phyloP scores from a whole-genome alignment of 2,329 filamentous ascomycete genomes.

The Fusarium sp. region DNA sequence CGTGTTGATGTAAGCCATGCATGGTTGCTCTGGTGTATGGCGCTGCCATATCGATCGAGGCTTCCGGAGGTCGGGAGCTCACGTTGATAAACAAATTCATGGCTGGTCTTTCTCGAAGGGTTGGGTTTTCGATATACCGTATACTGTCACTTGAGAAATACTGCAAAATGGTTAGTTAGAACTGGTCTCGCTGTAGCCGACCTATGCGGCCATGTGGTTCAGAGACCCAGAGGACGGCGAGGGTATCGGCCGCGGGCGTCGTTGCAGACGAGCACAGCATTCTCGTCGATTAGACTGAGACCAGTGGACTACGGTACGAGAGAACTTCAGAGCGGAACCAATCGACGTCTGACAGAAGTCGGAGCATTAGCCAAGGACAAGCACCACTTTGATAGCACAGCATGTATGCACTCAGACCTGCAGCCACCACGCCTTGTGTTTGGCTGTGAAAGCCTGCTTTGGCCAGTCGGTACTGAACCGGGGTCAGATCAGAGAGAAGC shows the following conservation, averaged over 20 bases:
- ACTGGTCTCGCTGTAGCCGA: constrained; percentile 23
- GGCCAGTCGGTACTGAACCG: not conserved
- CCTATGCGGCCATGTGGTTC: constrained; percentile 32
- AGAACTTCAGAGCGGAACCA: constrained; percentile 34
- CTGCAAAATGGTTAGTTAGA: constrained; percentile 1
- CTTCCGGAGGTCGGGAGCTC: constrained; percentile 11
- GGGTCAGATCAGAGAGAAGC: not conserved
- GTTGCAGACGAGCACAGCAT: constrained; percentile 30
- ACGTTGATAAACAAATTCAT: constrained; percentile 14
- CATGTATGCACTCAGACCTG: constrained; percentile 35
- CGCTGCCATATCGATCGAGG: constrained; percentile 16
- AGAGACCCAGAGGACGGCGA: constrained; percentile 17
- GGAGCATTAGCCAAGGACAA: constrained; percentile 28
- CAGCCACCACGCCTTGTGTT: constrained; percentile 34
- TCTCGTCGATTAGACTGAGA: constrained; percentile 28
- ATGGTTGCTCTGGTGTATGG: constrained; percentile 29
- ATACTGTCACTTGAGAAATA: not conserved
- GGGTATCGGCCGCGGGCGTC: constrained; percentile 20
- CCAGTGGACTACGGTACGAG: constrained; percentile 24
- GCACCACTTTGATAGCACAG: constrained; percentile 26
- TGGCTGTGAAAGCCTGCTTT: constrained; percentile 43
- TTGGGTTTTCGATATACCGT: constrained; percentile 12
- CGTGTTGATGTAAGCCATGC: constrained; percentile 26
- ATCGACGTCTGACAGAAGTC: constrained; percentile 25
- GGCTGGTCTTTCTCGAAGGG: constrained; percentile 9